Base-by-base conservation (phyloP, 2,329 filamentous ascomycete species). In the Clarireedia hainanense region DNA sequence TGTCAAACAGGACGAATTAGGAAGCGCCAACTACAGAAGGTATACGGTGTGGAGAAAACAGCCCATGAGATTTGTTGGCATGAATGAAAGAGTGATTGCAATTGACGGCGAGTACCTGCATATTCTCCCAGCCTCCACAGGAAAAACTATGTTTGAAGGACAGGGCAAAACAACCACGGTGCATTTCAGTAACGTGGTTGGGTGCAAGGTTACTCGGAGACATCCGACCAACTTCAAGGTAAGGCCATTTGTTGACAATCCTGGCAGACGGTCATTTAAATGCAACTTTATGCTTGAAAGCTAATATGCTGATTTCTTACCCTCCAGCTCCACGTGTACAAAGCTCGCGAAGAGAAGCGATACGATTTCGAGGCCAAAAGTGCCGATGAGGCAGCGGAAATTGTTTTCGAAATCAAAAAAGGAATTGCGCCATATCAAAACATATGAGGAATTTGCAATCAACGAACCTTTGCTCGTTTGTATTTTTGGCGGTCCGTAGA, bases 71-170 rank as follows among this genome's bases (percentile, higher is more conserved):
- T 86, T 94, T 64, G 84, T 88, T 43, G 84, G 83, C 4, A 80
- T 86, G 65, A 88, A 88, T 58, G 86, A 91, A 64, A 82, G 88
- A 57, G 81, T 89, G 9, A 75, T 94, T 43, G 84, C 87, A 47
- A 89, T 95, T 61, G 89, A 92, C 64, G 88, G 88, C 58, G 89
- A 95, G 69, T 94, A 91, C 69, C 83, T 95, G 59, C 88, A 92
- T 70, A 90, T 95, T 64, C 86, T 90, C 79, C 88, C 89, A 26
- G 77, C 81, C 1, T 80, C 80, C 2, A 79, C 79, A 9, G 84
- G 84, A 39, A 88, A 87, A 67, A 55, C 82, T 10, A 73, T 83
- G 56, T 79, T 82, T 57, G 83, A 86, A 55, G 78, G 76, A 23
- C 78, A 76, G 55, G 81, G 81, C 37, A 91, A 90, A 73, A 87